Evolutionary conservation across 441 rosid genomes (phyloP).

Genomic region (Populus hybrid): DNA sequence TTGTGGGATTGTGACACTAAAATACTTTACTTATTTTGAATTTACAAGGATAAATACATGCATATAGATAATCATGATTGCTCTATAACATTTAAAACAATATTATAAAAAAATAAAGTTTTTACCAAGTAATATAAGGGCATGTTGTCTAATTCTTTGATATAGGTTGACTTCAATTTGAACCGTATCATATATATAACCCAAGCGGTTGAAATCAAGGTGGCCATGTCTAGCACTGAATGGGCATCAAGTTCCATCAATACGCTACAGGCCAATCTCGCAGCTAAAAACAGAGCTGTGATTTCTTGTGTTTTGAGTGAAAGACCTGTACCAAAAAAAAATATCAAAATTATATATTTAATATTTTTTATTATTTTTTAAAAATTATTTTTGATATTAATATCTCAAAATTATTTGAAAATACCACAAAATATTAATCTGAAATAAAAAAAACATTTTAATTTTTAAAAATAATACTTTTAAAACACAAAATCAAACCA

Average conservation of each 20-base stretch:
- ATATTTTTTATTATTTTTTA: no score
- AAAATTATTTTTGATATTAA: no score
- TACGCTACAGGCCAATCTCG: constrained; percentile 48
- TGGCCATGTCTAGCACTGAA: constrained; percentile 54
- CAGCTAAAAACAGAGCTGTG: constrained; percentile 61
- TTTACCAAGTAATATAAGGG: constrained; percentile 53
- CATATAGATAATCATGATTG: neutral
- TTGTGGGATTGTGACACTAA: no score
- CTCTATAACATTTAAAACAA: neutral
- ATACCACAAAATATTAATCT: no score
- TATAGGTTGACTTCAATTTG: constrained; percentile 64
- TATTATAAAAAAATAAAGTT: neutral
- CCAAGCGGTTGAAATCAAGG: constrained; percentile 60
- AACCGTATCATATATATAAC: constrained; percentile 64
- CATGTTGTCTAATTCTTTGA: constrained; percentile 54
- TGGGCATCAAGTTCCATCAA: constrained; percentile 52
- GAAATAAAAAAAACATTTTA: no score
- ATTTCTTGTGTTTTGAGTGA: constrained; percentile 74
- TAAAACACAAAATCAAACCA: no score
- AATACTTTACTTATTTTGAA: no score
- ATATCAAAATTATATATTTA: no score
- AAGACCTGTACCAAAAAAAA: constrained; percentile 41
- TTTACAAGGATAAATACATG: neutral
- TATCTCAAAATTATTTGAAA: no score
- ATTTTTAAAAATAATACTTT: no score